Conservation (phyloP, 1,284 basidiomycete genomes). For the Fomitopsis betulina region DNA sequence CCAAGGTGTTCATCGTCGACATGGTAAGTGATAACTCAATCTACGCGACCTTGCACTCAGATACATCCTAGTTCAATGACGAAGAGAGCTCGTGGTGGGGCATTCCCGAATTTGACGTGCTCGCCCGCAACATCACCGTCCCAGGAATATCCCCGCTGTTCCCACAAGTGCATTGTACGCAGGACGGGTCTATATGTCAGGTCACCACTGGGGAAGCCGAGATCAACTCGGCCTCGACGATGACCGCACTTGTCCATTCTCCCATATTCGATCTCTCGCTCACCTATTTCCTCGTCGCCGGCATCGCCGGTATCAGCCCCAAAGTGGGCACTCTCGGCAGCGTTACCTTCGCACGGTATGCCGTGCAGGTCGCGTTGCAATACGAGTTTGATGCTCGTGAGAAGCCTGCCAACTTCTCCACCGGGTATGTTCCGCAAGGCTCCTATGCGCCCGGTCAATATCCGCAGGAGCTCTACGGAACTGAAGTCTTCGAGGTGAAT, state of each 20-base stretch:
- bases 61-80: not conserved
- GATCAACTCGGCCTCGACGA: slow-evolving; percentile 43
- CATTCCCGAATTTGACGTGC: slow-evolving; percentile 26
- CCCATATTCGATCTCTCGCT: slow-evolving; percentile 36
- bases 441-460: slow-evolving; percentile 29
- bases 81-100: slow-evolving; percentile 14
- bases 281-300: slow-evolving; percentile 46
- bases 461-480: slow-evolving; percentile 37
- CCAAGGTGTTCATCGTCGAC: slow-evolving; percentile 15
- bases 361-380: slow-evolving; percentile 40
- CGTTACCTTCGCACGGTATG: slow-evolving; percentile 40
- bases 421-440: slow-evolving; percentile 38
- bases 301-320: slow-evolving; percentile 43
- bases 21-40: slow-evolving; percentile 6
- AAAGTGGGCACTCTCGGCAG: slow-evolving; percentile 35
- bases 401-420: slow-evolving; percentile 36
- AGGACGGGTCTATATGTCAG: slow-evolving; percentile 35
- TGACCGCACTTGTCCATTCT: slow-evolving; percentile 33
- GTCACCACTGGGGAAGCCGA: slow-evolving; percentile 33
- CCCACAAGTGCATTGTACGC: slow-evolving; percentile 39
- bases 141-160: slow-evolving; percentile 40
- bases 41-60: not conserved
- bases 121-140: slow-evolving; percentile 30
- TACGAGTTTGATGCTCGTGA: slow-evolving; percentile 45
- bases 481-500: slow-evolving; percentile 49